Conservation (phyloP, 441 rosid genomes). For the Populus hybrid region DNA sequence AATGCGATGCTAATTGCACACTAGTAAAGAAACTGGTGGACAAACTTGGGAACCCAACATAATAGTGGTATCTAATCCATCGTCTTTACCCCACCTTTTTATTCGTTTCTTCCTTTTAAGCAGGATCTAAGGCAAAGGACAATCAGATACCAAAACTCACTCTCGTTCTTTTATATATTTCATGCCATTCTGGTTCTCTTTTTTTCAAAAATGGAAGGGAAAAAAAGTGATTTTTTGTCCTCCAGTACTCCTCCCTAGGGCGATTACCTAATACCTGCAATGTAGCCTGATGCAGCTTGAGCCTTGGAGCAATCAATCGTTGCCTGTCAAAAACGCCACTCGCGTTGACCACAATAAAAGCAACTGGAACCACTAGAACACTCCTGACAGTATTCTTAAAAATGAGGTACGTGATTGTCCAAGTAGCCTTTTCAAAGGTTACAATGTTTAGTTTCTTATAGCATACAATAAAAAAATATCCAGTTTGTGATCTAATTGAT, state of each 20-base stretch:
- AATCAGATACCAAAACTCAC: background rate
- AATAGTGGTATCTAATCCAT: background rate
- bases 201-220: background rate
- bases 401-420: background rate
- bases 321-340: background rate
- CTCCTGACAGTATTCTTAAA: background rate
- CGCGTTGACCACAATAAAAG: background rate
- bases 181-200: background rate
- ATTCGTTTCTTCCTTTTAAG: background rate
- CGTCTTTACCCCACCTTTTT: background rate
- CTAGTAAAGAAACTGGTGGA: background rate
- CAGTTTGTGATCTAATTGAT: background rate
- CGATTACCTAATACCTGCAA: background rate
- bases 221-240: background rate
- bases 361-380: background rate
- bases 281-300: background rate
- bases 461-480: background rate
- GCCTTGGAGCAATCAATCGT: background rate
- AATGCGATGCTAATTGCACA: background rate
- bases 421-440: background rate
- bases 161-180: background rate
- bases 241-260: background rate
- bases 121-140: background rate
- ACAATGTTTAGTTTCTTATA: background rate
- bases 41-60: too few relatives aligned